Percentiles rank a stretch among this genome's conserved stretches.
Conservation (phyloP, 305 asterid genomes). For the Rubia balearica region DNA sequence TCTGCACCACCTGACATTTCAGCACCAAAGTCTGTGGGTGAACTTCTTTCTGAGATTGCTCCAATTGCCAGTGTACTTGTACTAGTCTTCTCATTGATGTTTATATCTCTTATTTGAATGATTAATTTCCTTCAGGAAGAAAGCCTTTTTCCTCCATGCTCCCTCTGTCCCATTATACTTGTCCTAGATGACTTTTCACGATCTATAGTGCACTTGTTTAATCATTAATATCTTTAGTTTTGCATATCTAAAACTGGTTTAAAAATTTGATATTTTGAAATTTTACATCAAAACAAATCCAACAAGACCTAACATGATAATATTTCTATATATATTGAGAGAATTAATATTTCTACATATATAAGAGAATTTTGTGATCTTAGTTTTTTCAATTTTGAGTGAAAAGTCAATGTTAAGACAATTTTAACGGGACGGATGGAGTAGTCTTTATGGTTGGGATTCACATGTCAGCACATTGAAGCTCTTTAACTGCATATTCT, state of each 20-base stretch:
- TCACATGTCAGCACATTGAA: neutral
- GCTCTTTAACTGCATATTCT: conserved; percentile 1
- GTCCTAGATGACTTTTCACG: neutral
- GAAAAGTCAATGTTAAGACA: too few species aligned
- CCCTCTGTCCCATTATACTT: neutral
- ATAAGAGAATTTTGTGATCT: neutral
- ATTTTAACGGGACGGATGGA: neutral
- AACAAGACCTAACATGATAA: too few species aligned
- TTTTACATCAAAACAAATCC: too few species aligned
- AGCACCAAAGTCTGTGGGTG: conserved; percentile 56
- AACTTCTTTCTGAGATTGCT: conserved; percentile 68
- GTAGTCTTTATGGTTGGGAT: neutral
- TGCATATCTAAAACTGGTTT: neutral
- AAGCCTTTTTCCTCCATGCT: neutral
- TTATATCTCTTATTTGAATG: conserved; percentile 8
- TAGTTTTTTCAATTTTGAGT: too few species aligned
- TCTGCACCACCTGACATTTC: conserved; percentile 61
- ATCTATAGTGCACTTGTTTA: neutral
- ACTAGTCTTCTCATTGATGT: conserved; percentile 14
- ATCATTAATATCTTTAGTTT: neutral
- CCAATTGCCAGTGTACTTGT: conserved; percentile 55
- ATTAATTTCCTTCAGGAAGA: neutral
- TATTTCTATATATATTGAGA: neutral
- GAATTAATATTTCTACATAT: neutral
- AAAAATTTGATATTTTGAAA: neutral